Conservation (phyloP, 306 rosid genomes). For the Myrica gale region DNA sequence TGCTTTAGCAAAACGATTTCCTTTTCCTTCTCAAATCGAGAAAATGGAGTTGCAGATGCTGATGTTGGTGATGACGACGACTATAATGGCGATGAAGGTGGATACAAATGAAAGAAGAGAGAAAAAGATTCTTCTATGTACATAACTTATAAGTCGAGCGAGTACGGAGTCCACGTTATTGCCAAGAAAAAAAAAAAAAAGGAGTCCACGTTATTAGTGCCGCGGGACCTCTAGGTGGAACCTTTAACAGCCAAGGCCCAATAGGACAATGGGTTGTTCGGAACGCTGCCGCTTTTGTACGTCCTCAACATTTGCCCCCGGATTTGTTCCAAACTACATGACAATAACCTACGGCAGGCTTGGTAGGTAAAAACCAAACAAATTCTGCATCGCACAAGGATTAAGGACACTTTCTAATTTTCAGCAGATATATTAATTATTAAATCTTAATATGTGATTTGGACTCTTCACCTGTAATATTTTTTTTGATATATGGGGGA, state of each 20-base stretch:
- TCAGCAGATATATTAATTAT: too few species aligned
- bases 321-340: conserved; percentile 33
- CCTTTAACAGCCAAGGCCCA: conserved; percentile 20
- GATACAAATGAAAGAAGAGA: conserved; percentile 17
- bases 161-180: conserved; percentile 4
- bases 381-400: not conserved
- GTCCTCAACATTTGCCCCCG: conserved; percentile 16
- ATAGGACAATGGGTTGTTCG: not conserved
- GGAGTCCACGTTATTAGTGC: conserved; percentile 13
- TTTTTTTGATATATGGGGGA: too few species aligned
- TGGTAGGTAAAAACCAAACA: not conserved
- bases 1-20: conserved; percentile 29
- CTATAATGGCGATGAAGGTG: not conserved
- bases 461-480: too few species aligned
- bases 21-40: conserved; percentile 1
- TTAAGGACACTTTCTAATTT: too few species aligned
- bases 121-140: conserved; percentile 16
- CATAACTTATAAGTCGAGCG: conserved; percentile 23
- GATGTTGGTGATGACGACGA: conserved; percentile 12
- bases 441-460: too few species aligned
- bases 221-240: conserved; percentile 34
- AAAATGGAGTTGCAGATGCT: conserved; percentile 11
- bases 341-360: too few species aligned
- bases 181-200: too few species aligned
- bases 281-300: conserved; percentile 13